These are phyloP conservation scores for Fusarium transvaalense DNA, from an alignment of 2,329 filamentous ascomycete genomes.

Conservation along the genomic window DNA sequence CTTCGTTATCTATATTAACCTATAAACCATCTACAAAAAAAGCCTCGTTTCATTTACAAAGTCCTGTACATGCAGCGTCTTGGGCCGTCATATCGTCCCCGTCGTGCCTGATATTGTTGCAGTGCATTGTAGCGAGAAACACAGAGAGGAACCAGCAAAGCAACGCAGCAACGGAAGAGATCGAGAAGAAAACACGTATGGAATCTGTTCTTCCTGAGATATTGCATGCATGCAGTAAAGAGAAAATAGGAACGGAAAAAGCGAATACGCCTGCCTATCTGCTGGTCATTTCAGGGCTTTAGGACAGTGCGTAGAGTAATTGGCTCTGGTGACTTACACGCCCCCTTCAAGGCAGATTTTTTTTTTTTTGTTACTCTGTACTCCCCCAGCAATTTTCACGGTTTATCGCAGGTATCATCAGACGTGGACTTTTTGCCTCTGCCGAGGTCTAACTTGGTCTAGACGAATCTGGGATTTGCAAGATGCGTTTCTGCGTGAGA, in stretches of 20 bases:
- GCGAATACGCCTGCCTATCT: slow-evolving; percentile 9
- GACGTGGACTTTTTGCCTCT: slow-evolving; percentile 33
- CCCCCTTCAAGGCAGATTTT: slow-evolving; percentile 12
- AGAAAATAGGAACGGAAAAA: background rate
- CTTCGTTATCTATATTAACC: slow-evolving; percentile 11
- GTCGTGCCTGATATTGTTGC: slow-evolving; percentile 14
- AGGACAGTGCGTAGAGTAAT: slow-evolving; percentile 26
- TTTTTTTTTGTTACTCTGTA: too few species aligned
- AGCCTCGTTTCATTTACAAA: slow-evolving; percentile 12
- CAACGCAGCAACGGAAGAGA: slow-evolving; percentile 17
- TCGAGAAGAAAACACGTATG: slow-evolving; percentile 41
- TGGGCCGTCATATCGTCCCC: slow-evolving; percentile 1
- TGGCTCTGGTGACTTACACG: slow-evolving; percentile 26
- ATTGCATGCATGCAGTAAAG: slow-evolving; percentile 5
- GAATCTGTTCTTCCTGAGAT: background rate
- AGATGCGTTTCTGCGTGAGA: slow-evolving; percentile 21
- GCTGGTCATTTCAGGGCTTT: slow-evolving; percentile 3
- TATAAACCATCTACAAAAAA: slow-evolving; percentile 3
- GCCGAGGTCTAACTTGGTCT: slow-evolving; percentile 10
- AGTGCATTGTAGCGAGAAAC: slow-evolving; percentile 30
- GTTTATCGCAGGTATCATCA: slow-evolving; percentile 6
- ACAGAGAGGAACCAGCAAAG: slow-evolving; percentile 32
- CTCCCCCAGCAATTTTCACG: background rate
- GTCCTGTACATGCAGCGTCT: slow-evolving; percentile 9
- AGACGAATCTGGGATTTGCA: slow-evolving; percentile 11